These are phyloP conservation scores for Cubamyces lactineus DNA, from an alignment of 768 basidiomycete species.

Conservation along the genomic window DNA sequence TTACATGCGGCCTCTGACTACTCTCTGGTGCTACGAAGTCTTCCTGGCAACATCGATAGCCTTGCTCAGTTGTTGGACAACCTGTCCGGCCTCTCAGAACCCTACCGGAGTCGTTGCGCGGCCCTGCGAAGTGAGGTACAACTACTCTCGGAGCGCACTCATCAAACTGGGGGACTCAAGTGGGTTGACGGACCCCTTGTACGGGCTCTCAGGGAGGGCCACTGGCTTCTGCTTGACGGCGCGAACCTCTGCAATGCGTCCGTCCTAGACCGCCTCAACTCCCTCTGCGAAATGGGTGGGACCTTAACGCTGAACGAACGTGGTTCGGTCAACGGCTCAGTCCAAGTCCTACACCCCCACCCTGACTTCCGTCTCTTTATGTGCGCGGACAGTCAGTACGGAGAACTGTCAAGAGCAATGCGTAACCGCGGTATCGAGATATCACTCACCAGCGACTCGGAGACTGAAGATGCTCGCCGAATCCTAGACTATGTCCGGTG, in stretches of 20 bases:
- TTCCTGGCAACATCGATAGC: slow-evolving; percentile 15
- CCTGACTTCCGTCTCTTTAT: slow-evolving; percentile 91
- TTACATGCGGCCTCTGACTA: slow-evolving; percentile 2
- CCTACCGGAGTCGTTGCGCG: slow-evolving; percentile 12
- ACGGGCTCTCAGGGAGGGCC: slow-evolving; percentile 80
- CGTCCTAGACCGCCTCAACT: slow-evolving; percentile 94
- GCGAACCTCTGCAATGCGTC: slow-evolving; percentile 96
- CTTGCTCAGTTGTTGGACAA: slow-evolving; percentile 33
- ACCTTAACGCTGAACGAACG: slow-evolving; percentile 85
- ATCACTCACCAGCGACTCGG: slow-evolving; percentile 43
- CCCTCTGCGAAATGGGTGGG: slow-evolving; percentile 89
- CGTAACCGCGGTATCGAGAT: slow-evolving; percentile 95
- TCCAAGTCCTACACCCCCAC: slow-evolving; percentile 80
- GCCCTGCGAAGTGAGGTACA: slow-evolving; percentile 30
- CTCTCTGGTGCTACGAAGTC: neutral
- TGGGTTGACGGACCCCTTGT: slow-evolving; percentile 96
- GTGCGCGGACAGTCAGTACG: slow-evolving; percentile 87
- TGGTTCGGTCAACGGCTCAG: slow-evolving; percentile 76
- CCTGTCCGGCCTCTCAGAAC: slow-evolving; percentile 25
- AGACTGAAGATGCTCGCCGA: slow-evolving; percentile 50
- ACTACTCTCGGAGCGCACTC: slow-evolving; percentile 29
- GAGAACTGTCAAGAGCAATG: slow-evolving; percentile 97
- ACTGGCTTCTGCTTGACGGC: slow-evolving; percentile 89
- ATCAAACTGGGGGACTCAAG: slow-evolving; percentile 66
- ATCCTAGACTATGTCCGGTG: slow-evolving; percentile 54